These are phyloP conservation scores for Neospermospora avenae DNA, from an alignment of 2,329 filamentous ascomycete species.

Conservation along the genomic window DNA sequence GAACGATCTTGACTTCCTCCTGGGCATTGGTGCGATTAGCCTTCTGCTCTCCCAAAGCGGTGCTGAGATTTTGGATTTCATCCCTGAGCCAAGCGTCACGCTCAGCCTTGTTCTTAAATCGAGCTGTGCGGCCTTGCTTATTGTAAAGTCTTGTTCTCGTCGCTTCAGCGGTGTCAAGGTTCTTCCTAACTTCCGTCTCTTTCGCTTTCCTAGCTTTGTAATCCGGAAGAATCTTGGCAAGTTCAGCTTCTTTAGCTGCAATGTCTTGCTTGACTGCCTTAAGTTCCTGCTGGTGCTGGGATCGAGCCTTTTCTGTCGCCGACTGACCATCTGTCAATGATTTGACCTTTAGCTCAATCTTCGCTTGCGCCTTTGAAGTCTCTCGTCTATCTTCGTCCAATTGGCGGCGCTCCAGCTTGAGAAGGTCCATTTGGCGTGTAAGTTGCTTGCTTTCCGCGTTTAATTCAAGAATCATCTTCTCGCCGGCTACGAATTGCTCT, in stretches of 20 bases:
- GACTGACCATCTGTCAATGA: constrained; percentile 79
- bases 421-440: constrained; percentile 77
- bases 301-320: constrained; percentile 68
- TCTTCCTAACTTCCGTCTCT: constrained; percentile 67
- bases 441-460: constrained; percentile 77
- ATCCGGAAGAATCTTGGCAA: constrained; percentile 70
- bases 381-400: constrained; percentile 88
- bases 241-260: constrained; percentile 69
- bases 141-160: constrained; percentile 76
- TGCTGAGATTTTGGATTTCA: constrained; percentile 77
- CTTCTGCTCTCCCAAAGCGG: constrained; percentile 74
- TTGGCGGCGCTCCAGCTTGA: constrained; percentile 80
- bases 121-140: constrained; percentile 85
- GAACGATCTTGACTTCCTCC: constrained; percentile 74
- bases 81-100: constrained; percentile 78
- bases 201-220: constrained; percentile 71
- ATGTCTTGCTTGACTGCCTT: constrained; percentile 72
- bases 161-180: constrained; percentile 73
- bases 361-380: constrained; percentile 73
- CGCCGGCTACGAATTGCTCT: constrained; percentile 70
- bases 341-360: constrained; percentile 82
- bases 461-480: constrained; percentile 73
- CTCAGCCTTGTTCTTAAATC: constrained; percentile 84
- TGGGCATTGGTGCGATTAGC: constrained; percentile 79
- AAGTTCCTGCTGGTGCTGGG: constrained; percentile 69